Percentiles rank a stretch among this genome's conserved stretches.
Evolutionary conservation across 2,329 filamentous ascomycete species (phyloP).

Genomic region (Sclerotiophoma versabilis): DNA sequence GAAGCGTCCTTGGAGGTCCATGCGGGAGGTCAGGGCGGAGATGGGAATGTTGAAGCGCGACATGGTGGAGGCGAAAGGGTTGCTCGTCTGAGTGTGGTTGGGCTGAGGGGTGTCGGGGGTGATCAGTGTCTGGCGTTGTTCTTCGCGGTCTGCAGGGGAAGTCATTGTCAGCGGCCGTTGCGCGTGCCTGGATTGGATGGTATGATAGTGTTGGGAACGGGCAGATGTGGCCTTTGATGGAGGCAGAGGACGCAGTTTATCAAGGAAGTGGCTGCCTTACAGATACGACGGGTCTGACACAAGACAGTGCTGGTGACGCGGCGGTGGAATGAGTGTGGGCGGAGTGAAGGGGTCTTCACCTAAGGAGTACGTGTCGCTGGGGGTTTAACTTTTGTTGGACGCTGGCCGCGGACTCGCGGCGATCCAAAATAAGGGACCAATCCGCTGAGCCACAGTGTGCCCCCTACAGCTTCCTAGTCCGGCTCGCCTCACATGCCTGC

Average conservation of each 20-base stretch:
- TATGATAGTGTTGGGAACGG: constrained; percentile 1
- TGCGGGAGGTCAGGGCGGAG: constrained; percentile 86
- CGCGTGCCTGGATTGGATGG: constrained; percentile 4
- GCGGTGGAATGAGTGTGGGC: constrained; percentile 24
- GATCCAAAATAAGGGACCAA: constrained; percentile 10
- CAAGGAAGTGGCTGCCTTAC: constrained; percentile 40
- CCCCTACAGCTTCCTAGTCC: constrained; percentile 9
- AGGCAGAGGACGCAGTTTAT: constrained; percentile 11
- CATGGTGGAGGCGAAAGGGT: constrained; percentile 61
- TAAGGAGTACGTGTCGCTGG: constrained; percentile 16
- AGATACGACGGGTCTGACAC: constrained; percentile 9
- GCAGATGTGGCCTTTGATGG: constrained; percentile 42
- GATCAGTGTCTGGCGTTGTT: constrained; percentile 38
- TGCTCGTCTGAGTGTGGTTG: constrained; percentile 10
- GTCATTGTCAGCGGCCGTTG: constrained; percentile 37
- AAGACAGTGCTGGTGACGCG: constrained; percentile 34
- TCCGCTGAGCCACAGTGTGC: constrained; percentile 14
- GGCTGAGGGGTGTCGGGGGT: constrained; percentile 25
- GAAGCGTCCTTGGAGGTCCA: constrained; percentile 87
- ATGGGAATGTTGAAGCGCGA: constrained; percentile 90
- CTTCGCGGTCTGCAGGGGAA: constrained; percentile 36
- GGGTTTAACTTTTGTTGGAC: constrained; percentile 2
- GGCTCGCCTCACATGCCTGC: constrained; percentile 5
- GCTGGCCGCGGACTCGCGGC: constrained; percentile 9
- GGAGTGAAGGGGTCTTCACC: constrained; percentile 12